Percentiles rank a stretch among this genome's conserved stretches.
Evolutionary conservation across 768 basidiomycete genomes (phyloP).

Genomic region (Agaricus sinodeliciosus): DNA sequence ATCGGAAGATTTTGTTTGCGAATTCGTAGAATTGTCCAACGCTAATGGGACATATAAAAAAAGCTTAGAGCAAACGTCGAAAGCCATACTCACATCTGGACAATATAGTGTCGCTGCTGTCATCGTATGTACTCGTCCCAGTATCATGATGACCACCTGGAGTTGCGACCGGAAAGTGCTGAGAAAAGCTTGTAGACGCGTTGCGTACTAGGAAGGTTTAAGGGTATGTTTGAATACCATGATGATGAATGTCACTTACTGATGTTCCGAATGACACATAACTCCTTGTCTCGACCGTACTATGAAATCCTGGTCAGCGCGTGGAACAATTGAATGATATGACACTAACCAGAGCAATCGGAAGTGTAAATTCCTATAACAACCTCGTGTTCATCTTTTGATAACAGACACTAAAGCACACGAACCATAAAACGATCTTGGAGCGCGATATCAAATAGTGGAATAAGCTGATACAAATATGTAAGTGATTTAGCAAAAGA

Average conservation of each 20-base stretch:
- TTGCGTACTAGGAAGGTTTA: conserved; percentile 28
- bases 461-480: conserved; percentile 44
- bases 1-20: conserved; percentile 27
- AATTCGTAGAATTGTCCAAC: conserved; percentile 19
- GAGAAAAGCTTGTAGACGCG: conserved; percentile 54
- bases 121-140: conserved; percentile 26
- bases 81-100: conserved; percentile 29
- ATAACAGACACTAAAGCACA: background rate
- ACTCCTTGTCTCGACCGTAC: conserved; percentile 69
- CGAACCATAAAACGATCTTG: conserved; percentile 60
- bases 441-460: conserved; percentile 56
- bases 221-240: background rate
- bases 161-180: conserved; percentile 39
- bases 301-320: conserved; percentile 15
- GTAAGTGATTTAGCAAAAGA: conserved; percentile 9
- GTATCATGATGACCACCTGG: conserved; percentile 24
- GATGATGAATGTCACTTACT: conserved; percentile 31
- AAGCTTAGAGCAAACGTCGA: conserved; percentile 16
- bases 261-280: conserved; percentile 61
- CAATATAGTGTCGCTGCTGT: conserved; percentile 36
- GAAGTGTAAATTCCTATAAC: conserved; percentile 61
- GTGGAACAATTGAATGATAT: background rate
- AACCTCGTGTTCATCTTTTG: background rate
- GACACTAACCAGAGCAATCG: conserved; percentile 48
- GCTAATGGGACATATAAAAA: conserved; percentile 14